phyloP scores from a whole-genome alignment of 768 basidiomycete species.

The Termitomyces sp. region DNA sequence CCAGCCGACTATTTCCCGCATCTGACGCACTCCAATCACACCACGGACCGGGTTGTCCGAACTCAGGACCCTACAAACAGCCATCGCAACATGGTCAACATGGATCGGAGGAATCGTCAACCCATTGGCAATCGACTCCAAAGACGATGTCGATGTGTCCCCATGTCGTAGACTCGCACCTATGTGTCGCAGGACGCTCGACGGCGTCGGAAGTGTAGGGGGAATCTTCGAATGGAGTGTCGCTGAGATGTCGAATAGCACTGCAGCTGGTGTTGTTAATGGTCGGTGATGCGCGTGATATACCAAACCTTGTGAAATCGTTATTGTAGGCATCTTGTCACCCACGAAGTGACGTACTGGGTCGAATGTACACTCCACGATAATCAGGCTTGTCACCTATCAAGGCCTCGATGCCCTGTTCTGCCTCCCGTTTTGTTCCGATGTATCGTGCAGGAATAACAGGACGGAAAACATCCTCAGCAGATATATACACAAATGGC shows the following conservation, averaged over 20 bases:
- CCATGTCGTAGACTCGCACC: conserved; percentile 32
- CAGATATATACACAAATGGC: conserved; percentile 93
- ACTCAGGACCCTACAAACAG: conserved; percentile 65
- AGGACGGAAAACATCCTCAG: conserved; percentile 90
- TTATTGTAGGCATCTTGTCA: conserved; percentile 1
- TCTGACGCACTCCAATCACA: conserved; percentile 64
- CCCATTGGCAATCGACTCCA: conserved; percentile 73
- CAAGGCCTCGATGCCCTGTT: conserved; percentile 59
- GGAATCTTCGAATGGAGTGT: conserved; percentile 63
- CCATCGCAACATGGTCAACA: conserved; percentile 91
- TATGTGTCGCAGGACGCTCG: conserved; percentile 54
- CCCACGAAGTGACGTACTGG: conserved; percentile 55
- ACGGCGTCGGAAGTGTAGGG: conserved; percentile 57
- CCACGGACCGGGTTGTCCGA: conserved; percentile 49
- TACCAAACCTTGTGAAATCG: conserved; percentile 66
- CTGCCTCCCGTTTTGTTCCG: conserved; percentile 91
- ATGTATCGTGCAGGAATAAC: conserved; percentile 85
- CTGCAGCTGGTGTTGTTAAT: conserved; percentile 81
- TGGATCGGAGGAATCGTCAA: conserved; percentile 89
- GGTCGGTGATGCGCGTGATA: conserved; percentile 95
- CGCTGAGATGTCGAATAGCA: conserved; percentile 78
- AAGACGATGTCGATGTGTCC: conserved; percentile 31
- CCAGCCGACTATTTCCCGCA: conserved; percentile 80
- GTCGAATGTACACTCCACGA: conserved; percentile 80
- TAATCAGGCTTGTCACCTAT: conserved; percentile 40